These are phyloP conservation scores for Candida oleophila DNA, from an alignment of 805 yeast species.

Conservation along the genomic window DNA sequence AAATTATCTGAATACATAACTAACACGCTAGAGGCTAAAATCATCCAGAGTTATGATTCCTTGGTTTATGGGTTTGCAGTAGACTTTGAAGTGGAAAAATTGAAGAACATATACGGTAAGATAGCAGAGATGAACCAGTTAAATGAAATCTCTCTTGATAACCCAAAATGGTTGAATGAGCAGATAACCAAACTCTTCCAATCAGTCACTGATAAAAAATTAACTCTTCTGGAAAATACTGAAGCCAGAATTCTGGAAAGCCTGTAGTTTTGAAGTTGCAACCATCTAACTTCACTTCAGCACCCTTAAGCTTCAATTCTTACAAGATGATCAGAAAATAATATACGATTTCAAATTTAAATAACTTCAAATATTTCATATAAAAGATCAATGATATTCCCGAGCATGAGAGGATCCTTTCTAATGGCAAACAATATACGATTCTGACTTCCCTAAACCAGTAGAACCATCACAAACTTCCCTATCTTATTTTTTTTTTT, in stretches of 20 bases:
- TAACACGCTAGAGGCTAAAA: not conserved
- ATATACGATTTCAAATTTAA: not conserved
- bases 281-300: not conserved
- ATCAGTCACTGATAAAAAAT: not conserved
- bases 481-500: too few relatives aligned
- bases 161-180: not conserved
- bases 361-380: not conserved
- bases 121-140: not conserved
- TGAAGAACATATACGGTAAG: not conserved
- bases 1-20: not conserved
- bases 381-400: not conserved
- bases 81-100: not conserved
- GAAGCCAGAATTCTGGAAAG: not conserved
- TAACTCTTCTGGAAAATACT: slow-evolving; percentile 1
- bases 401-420: not conserved
- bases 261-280: not conserved
- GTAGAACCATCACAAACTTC: not conserved
- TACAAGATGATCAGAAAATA: too few relatives aligned
- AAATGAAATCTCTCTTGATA: not conserved
- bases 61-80: slow-evolving; percentile 4
- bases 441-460: not conserved
- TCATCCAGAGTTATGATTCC: not conserved
- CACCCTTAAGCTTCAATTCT: not conserved
- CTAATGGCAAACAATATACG: not conserved
- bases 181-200: not conserved